A percentile compares a stretch with the other conserved stretches of the same genome.
phyloP scores from a whole-genome alignment of 192 early-diverging fungal genomes.

The Coemansia sp. region DNA sequence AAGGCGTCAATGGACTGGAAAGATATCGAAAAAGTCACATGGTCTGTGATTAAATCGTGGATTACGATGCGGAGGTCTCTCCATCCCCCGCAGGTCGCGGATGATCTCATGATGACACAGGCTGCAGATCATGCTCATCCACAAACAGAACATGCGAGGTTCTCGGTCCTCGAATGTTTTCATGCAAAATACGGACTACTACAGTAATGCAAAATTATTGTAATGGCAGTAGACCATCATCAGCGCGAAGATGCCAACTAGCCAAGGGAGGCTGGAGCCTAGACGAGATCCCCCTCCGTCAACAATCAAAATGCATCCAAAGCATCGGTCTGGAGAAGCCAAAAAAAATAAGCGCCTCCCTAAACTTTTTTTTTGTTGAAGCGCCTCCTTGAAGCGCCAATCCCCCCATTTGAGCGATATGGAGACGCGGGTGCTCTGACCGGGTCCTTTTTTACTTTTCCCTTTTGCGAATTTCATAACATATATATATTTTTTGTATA shows the following conservation, averaged over 20 bases:
- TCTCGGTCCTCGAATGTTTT: neutral
- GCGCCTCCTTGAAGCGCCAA: neutral
- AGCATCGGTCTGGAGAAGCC: slow-evolving; percentile 1
- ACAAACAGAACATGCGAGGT: neutral
- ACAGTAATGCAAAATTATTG: neutral
- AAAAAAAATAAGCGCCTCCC: neutral
- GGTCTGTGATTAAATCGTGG: neutral
- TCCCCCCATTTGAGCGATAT: neutral
- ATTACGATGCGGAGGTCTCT: neutral
- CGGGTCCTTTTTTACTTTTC: neutral
- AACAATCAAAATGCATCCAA: neutral
- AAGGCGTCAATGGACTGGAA: neutral
- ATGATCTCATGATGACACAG: neutral
- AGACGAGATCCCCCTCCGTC: neutral
- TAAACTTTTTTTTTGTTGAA: neutral
- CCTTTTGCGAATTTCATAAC: neutral
- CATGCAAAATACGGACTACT: neutral
- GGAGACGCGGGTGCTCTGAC: neutral
- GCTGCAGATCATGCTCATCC: neutral
- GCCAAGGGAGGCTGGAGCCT: neutral
- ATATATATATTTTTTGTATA: neutral
- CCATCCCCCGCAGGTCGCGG: neutral
- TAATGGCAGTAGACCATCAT: neutral
- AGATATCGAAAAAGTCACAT: slow-evolving; percentile 1
- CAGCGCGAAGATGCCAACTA: neutral